A percentile compares a stretch with the other conserved stretches of the same genome.
Evolutionary conservation across 2,329 filamentous ascomycete species (phyloP).

Genomic region (Fusarium acutatum): DNA sequence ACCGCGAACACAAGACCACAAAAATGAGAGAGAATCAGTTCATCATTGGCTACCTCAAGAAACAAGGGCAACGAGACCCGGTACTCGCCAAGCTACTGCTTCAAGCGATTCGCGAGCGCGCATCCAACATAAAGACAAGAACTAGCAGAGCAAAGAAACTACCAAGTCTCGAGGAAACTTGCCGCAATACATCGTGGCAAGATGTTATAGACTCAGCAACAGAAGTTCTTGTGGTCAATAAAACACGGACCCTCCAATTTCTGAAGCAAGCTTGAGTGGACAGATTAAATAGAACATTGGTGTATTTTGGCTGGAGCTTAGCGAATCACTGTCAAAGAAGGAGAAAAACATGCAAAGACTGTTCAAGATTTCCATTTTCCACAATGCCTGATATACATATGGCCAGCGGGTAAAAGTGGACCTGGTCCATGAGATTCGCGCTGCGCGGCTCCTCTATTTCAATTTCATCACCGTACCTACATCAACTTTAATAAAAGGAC

Average conservation of each 20-base stretch:
- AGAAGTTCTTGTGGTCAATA: constrained; percentile 42
- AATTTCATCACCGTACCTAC: neutral
- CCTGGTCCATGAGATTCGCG: neutral
- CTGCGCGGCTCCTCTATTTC: constrained; percentile 3
- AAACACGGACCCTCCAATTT: constrained; percentile 25
- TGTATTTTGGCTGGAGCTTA: neutral
- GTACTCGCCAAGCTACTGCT: constrained; percentile 47
- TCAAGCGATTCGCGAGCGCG: constrained; percentile 41
- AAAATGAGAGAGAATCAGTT: constrained; percentile 44
- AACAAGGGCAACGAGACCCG: constrained; percentile 49
- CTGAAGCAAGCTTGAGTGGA: constrained; percentile 24
- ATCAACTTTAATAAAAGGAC: neutral
- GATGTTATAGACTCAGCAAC: constrained; percentile 48
- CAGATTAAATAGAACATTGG: neutral
- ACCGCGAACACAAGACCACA: constrained; percentile 50
- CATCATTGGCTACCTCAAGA: constrained; percentile 45
- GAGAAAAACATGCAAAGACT: neutral
- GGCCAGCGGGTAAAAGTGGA: constrained; percentile 24
- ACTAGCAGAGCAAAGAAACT: constrained; percentile 19
- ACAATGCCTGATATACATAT: neutral
- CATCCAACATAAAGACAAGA: constrained; percentile 18
- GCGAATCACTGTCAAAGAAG: neutral
- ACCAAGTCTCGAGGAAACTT: constrained; percentile 46
- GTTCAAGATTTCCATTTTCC: neutral
- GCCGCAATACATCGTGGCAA: constrained; percentile 44